Conservation (phyloP, 352 stramenopile genomes). For the Phytophthora agathidicida region DNA sequence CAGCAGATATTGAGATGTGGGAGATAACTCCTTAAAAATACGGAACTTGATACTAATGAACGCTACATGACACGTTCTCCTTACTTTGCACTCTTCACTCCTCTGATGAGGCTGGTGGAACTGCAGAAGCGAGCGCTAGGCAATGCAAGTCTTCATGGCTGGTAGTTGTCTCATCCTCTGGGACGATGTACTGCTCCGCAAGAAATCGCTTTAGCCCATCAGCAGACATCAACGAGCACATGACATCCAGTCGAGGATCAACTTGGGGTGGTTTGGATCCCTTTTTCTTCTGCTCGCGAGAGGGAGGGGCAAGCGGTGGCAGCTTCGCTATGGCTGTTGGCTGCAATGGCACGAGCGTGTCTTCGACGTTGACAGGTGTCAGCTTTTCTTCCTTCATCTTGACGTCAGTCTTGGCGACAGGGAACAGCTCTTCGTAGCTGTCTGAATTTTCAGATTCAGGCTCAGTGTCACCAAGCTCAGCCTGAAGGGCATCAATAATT, state of each 20-base stretch:
- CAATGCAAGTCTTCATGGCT: slow-evolving; percentile 72
- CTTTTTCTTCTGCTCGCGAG: slow-evolving; percentile 20
- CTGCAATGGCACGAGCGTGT: slow-evolving; percentile 3
- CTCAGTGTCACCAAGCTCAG: slow-evolving; percentile 35
- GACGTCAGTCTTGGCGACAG: slow-evolving; percentile 13
- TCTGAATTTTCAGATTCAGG: slow-evolving; percentile 17
- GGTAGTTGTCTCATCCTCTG: slow-evolving; percentile 28
- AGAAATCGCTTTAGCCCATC: slow-evolving; percentile 70
- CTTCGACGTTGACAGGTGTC: slow-evolving; percentile 2
- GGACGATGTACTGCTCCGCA: slow-evolving; percentile 58
- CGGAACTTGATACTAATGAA: background rate
- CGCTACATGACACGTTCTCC: background rate
- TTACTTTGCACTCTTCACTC: slow-evolving; percentile 8
- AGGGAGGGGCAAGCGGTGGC: slow-evolving; percentile 14
- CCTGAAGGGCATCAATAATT: slow-evolving; percentile 65
- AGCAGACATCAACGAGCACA: slow-evolving; percentile 82
- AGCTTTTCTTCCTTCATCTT: slow-evolving; percentile 10
- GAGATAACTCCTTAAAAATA: slow-evolving; percentile 36
- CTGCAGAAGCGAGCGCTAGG: slow-evolving; percentile 38
- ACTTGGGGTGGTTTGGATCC: slow-evolving; percentile 17
- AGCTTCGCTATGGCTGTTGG: slow-evolving; percentile 9
- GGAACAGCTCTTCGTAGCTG: slow-evolving; percentile 29
- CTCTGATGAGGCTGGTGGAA: slow-evolving; percentile 27
- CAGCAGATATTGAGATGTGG: slow-evolving; percentile 92
- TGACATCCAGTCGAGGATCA: slow-evolving; percentile 66